phyloP scores from a whole-genome alignment of 2,329 filamentous ascomycete species.

The Incumbomyces lentus region DNA sequence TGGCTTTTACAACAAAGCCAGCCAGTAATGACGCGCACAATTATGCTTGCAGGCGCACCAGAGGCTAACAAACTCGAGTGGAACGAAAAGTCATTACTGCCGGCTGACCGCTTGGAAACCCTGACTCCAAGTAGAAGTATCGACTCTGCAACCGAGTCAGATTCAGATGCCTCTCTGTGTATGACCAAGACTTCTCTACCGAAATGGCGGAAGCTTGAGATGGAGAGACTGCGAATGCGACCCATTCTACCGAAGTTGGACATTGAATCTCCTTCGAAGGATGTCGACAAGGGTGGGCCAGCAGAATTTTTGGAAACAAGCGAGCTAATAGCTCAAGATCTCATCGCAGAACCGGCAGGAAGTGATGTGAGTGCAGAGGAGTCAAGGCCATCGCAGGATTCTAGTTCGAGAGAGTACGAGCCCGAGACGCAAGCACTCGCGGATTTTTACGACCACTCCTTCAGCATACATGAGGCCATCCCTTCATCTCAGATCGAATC shows the following conservation, averaged over 20 bases:
- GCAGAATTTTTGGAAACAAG: constrained; percentile 14
- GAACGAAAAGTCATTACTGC: constrained; percentile 19
- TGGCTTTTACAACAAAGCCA: too few species aligned
- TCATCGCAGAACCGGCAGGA: constrained; percentile 11
- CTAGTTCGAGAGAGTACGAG: constrained; percentile 15
- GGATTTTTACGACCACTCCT: constrained; percentile 68
- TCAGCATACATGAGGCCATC: constrained; percentile 58
- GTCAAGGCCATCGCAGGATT: constrained; percentile 18
- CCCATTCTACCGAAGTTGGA: constrained; percentile 18
- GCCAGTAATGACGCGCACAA: constrained; percentile 18
- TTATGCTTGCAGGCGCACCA: constrained; percentile 21
- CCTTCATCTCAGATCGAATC: constrained; percentile 48
- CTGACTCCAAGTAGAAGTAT: neutral
- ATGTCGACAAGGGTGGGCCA: constrained; percentile 17
- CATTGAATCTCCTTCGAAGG: constrained; percentile 14
- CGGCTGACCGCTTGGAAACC: constrained; percentile 13
- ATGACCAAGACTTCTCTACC: constrained; percentile 5
- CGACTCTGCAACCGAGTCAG: neutral
- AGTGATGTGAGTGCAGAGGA: constrained; percentile 18
- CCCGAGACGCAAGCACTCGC: constrained; percentile 34
- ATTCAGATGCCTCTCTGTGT: neutral
- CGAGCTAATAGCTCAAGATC: constrained; percentile 3
- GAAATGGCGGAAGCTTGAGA: constrained; percentile 19
- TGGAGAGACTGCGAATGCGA: constrained; percentile 19
- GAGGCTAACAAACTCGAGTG: constrained; percentile 18